A percentile compares a stretch with the other conserved stretches of the same genome.
These are phyloP conservation scores for Phytophthora aleatoria DNA, from an alignment of 352 stramenopile species.

Conservation along the genomic window DNA sequence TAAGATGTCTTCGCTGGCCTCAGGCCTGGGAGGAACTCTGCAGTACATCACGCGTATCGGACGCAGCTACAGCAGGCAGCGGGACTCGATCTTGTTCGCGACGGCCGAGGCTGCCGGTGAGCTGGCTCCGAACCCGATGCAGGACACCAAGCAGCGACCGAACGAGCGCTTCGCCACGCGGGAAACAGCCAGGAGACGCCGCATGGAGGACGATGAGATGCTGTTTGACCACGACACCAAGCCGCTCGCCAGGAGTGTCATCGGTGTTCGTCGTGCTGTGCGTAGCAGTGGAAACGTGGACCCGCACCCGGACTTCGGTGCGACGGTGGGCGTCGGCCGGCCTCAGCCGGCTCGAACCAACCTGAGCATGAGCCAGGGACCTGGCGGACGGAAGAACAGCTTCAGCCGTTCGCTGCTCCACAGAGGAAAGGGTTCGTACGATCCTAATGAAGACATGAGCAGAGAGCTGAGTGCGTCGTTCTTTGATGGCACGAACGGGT, in stretches of 20 bases:
- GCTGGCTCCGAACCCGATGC: slow-evolving; percentile 30
- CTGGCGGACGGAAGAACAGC: slow-evolving; percentile 26
- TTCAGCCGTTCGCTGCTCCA: slow-evolving; percentile 24
- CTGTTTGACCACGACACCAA: slow-evolving; percentile 39
- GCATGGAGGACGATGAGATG: slow-evolving; percentile 36
- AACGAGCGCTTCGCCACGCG: slow-evolving; percentile 18
- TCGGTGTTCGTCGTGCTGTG: slow-evolving; percentile 33
- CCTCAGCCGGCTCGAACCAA: slow-evolving; percentile 13
- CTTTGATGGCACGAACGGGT: slow-evolving; percentile 43
- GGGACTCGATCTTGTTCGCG: slow-evolving; percentile 46
- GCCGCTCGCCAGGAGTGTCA: slow-evolving; percentile 39
- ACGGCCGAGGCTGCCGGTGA: slow-evolving; percentile 39
- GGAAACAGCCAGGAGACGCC: slow-evolving; percentile 22
- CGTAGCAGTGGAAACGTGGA: slow-evolving; percentile 17
- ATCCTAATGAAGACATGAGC: slow-evolving; percentile 36
- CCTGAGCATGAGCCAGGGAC: slow-evolving; percentile 37
- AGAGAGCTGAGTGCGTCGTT: slow-evolving; percentile 39
- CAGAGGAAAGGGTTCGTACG: slow-evolving; percentile 33
- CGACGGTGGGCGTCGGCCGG: slow-evolving; percentile 20
- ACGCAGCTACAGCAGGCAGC: slow-evolving; percentile 43
- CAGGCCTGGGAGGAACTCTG: slow-evolving; percentile 37
- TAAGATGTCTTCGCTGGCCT: slow-evolving; percentile 50
- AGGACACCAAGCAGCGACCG: slow-evolving; percentile 36
- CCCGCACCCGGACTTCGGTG: slow-evolving; percentile 24
- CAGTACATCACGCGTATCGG: slow-evolving; percentile 43